Evolutionary conservation across 1,284 basidiomycete species (phyloP), one percentile per base, ranked within the genome.

Genomic region (Ganoderma lingzhi): DNA sequence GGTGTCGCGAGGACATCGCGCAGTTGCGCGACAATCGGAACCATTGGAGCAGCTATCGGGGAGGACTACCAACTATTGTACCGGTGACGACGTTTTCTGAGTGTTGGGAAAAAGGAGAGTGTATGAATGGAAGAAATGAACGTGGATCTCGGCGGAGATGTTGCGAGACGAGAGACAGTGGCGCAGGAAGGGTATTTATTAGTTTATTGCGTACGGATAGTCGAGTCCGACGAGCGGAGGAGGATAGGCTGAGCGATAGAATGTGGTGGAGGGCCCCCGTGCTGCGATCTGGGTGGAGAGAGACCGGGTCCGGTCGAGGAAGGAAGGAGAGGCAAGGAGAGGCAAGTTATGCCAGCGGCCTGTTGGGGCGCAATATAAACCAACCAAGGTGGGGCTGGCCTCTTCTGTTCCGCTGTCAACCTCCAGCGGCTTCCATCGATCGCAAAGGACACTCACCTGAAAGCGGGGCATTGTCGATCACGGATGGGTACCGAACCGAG

Each of bases 1-100:
- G 56, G 56, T 3, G 35, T 58, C 35, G 56, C 56, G 19, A 58
- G 56, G 35, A 58, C 56, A 23, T 58, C 56, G 17, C 35, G 56
- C 6, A 58, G 35, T n/a, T 58, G 56, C 35, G 32, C 56, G 19
- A 39, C 56, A 8, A 58, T 39, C 6, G 56, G 19, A n/a, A n/a
- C 56, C 56, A 58, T 58, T 9, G 32, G 14, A 6, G 35, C 17
- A 12, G 35, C 6, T 19, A 58, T 19, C 15, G 56, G 35, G 17
- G 32, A 56, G 5, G 30, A 56, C 23, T 2, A 35, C 30, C 15
- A 37, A 19, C 17, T n/a, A 19, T 17, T 39, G 35, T 9, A n/a
- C 35, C 19, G 23, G 35, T 10, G 9, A 37, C 35, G 35, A 39
- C 8, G 17, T 19, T 39, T 39, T 35, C 0, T n/a, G 56, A 19